These are phyloP conservation scores for Rhodomyrtus tomentosa DNA, from an alignment of 345 rosid species.

Conservation along the genomic window DNA sequence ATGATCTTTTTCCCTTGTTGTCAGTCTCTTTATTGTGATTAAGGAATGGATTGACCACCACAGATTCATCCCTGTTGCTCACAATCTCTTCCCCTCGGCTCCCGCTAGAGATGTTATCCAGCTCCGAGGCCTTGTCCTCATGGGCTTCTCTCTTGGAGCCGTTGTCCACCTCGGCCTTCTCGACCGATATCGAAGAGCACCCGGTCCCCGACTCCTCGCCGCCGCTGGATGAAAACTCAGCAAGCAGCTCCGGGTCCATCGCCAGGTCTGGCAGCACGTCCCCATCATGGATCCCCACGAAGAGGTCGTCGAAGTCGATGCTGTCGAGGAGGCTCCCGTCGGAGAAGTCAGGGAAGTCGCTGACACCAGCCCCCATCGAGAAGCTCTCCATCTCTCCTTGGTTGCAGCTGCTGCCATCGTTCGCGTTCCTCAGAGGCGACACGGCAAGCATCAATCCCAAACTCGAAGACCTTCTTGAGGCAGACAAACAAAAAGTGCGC, in stretches of 20 bases:
- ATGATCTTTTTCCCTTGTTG: conserved; percentile 35
- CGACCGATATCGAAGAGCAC: conserved; percentile 19
- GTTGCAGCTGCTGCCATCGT: conserved; percentile 23
- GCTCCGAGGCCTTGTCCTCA: conserved; percentile 16
- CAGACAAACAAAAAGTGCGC: neutral
- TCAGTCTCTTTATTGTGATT: conserved; percentile 16
- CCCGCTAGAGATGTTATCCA: neutral
- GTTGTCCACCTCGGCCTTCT: conserved; percentile 6
- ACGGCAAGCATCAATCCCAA: conserved; percentile 53
- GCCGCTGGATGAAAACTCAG: conserved; percentile 50
- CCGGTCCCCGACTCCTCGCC: conserved; percentile 43
- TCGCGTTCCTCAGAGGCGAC: conserved; percentile 33
- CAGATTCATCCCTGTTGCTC: conserved; percentile 26
- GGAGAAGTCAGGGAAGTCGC: conserved; percentile 43
- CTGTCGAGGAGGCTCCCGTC: conserved; percentile 41
- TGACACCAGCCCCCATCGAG: no score
- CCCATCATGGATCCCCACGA: conserved; percentile 44
- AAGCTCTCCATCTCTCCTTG: conserved; percentile 36
- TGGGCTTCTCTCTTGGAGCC: neutral
- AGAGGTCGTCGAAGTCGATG: conserved; percentile 77
- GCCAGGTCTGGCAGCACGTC: conserved; percentile 71
- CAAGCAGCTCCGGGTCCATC: conserved; percentile 61
- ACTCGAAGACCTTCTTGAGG: neutral
- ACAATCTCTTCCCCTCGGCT: conserved; percentile 29
- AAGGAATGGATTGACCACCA: conserved; percentile 10